Conservation (phyloP, 1,284 basidiomycete genomes). For the Ustilago hordei region DNA sequence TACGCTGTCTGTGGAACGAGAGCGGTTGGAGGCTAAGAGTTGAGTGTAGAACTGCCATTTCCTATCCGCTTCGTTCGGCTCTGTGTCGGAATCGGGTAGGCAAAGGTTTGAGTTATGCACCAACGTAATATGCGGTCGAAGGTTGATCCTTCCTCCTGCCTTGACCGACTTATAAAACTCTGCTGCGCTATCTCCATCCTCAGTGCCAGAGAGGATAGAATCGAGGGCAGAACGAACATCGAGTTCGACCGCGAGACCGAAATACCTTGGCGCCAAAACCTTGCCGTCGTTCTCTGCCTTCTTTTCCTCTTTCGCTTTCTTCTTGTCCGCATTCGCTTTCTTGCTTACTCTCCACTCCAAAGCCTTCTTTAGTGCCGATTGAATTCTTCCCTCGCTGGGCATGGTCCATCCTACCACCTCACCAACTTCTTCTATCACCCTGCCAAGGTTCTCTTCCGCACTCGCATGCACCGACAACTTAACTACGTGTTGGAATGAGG, state of each 20-base stretch:
- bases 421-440: conserved; percentile 20
- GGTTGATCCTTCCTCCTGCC: conserved; percentile 73
- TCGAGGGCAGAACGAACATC: conserved; percentile 33
- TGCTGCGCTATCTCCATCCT: not conserved
- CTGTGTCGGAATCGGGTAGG: not conserved
- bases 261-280: conserved; percentile 41
- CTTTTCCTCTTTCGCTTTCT: conserved; percentile 7
- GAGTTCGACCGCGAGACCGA: conserved; percentile 55
- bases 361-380: conserved; percentile 37
- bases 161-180: conserved; percentile 54
- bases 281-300: not conserved
- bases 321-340: conserved; percentile 1
- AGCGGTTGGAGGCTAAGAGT: conserved; percentile 8
- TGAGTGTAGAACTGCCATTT: conserved; percentile 31
- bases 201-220: not conserved
- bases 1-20: not conserved
- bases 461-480: conserved; percentile 76
- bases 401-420: conserved; percentile 25
- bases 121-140: conserved; percentile 84
- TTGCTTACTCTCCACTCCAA: conserved; percentile 28
- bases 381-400: conserved; percentile 20
- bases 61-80: conserved; percentile 1
- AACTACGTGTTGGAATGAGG: conserved; percentile 76
- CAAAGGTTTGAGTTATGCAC: conserved; percentile 74
- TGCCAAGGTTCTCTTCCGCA: conserved; percentile 41